phyloP scores from a whole-genome alignment of 2,329 filamentous ascomycete species.

The Corynespora cassiicola region DNA sequence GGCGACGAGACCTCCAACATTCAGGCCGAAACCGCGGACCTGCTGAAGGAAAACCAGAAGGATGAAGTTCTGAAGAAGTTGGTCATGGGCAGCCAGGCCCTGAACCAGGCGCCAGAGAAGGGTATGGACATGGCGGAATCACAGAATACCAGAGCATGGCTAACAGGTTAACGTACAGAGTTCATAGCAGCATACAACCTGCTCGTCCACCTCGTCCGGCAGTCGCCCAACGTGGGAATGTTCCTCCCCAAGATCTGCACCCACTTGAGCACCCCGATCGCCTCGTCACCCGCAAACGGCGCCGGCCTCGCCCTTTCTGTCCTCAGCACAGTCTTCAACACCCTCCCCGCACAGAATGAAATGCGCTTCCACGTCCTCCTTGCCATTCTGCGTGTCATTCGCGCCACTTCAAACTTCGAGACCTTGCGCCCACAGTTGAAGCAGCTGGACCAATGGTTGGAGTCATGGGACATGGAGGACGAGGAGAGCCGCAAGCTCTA shows the following conservation, averaged over 20 bases:
- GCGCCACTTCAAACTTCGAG: slow-evolving; percentile 73
- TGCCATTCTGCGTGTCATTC: slow-evolving; percentile 84
- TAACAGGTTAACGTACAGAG: slow-evolving; percentile 60
- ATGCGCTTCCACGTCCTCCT: slow-evolving; percentile 90
- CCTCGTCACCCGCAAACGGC: slow-evolving; percentile 84
- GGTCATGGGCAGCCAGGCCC: slow-evolving; percentile 75
- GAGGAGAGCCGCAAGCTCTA: slow-evolving; percentile 87
- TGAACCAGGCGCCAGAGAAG: slow-evolving; percentile 91
- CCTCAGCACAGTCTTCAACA: slow-evolving; percentile 96
- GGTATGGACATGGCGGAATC: slow-evolving; percentile 49
- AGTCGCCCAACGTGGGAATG: slow-evolving; percentile 83
- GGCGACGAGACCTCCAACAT: slow-evolving; percentile 61
- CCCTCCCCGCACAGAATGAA: slow-evolving; percentile 76
- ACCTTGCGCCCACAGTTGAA: slow-evolving; percentile 82
- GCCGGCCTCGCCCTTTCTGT: slow-evolving; percentile 86
- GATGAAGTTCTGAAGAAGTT: slow-evolving; percentile 90
- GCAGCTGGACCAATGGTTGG: slow-evolving; percentile 81
- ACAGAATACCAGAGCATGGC: slow-evolving; percentile 9
- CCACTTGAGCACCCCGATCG: slow-evolving; percentile 83
- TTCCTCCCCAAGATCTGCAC: slow-evolving; percentile 88
- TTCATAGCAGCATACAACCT: slow-evolving; percentile 97
- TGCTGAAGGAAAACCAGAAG: slow-evolving; percentile 72
- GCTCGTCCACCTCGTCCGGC: slow-evolving; percentile 88
- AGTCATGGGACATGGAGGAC: slow-evolving; percentile 80
- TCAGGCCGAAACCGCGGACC: slow-evolving; percentile 70